A percentile compares a stretch with the other conserved stretches of the same genome.
Conservation (phyloP, 164 flowering plant genomes). For the Sedum album region DNA sequence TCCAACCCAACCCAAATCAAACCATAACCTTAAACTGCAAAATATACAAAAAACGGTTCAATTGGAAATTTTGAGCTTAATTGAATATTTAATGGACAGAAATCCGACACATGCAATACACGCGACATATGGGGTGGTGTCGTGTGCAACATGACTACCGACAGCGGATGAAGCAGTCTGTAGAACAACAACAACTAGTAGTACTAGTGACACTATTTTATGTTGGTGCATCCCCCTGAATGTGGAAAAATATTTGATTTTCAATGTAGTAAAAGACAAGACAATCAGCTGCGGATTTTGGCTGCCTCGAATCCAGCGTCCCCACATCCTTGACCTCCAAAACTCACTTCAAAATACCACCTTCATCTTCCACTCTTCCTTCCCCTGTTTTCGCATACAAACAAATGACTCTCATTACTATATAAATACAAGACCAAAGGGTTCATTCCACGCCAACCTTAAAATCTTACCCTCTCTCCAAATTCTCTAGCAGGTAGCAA, state of each 20-base stretch:
- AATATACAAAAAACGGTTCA: too few species aligned
- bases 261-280: too few species aligned
- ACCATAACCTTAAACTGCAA: too few species aligned
- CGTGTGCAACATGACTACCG: background rate
- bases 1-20: too few species aligned
- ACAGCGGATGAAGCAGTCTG: too few species aligned
- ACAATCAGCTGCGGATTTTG: slow-evolving; percentile 3
- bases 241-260: too few species aligned
- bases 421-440: background rate
- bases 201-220: background rate
- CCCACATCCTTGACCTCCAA: background rate
- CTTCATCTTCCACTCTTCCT: background rate
- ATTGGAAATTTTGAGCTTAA: too few species aligned
- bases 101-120: slow-evolving; percentile 5
- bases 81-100: too few species aligned
- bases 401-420: background rate
- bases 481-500: too few species aligned
- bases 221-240: too few species aligned
- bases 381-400: background rate
- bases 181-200: too few species aligned
- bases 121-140: slow-evolving; percentile 9
- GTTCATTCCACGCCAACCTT: background rate
- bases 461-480: too few species aligned
- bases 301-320: slow-evolving; percentile 1
- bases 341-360: background rate